These are phyloP conservation scores for Bipolaris oryzae DNA, from an alignment of 2,329 filamentous ascomycete genomes.

Conservation along the genomic window DNA sequence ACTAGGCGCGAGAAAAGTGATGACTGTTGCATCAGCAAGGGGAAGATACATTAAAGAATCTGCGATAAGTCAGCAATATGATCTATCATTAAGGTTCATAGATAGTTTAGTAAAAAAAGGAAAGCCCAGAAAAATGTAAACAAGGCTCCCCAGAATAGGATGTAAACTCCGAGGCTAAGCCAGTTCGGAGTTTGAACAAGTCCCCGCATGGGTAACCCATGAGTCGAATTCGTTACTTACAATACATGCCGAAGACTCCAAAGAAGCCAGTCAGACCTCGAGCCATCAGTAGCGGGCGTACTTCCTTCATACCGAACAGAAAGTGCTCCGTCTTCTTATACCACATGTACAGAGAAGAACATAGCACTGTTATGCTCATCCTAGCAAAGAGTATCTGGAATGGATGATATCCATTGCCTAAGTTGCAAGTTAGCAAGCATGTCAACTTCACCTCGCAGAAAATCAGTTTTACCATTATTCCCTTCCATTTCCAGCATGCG, in stretches of 20 bases:
- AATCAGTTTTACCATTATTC: conserved; percentile 57
- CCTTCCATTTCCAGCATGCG: conserved; percentile 73
- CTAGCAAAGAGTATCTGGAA: conserved; percentile 79
- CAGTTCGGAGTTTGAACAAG: conserved; percentile 3
- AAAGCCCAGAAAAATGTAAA: background rate
- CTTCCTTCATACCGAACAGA: conserved; percentile 69
- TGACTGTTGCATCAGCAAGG: conserved; percentile 84
- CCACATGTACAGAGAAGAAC: conserved; percentile 76
- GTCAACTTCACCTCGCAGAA: background rate
- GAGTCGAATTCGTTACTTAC: conserved; percentile 48
- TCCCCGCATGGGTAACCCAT: conserved; percentile 22
- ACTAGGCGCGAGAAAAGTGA: conserved; percentile 83
- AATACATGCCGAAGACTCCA: conserved; percentile 79
- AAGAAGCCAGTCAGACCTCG: conserved; percentile 76
- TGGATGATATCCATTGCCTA: conserved; percentile 72
- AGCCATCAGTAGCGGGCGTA: conserved; percentile 70
- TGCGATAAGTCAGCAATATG: conserved; percentile 28
- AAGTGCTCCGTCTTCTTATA: conserved; percentile 69
- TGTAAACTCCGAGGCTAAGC: background rate
- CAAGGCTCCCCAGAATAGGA: background rate
- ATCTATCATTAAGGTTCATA: conserved; percentile 23
- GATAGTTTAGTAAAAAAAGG: conserved; percentile 4
- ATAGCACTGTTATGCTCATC: conserved; percentile 73
- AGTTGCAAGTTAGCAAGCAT: background rate
- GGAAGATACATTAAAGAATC: conserved; percentile 77